phyloP scores from a whole-genome alignment of 495 filamentous ascomycete species.

The Neurospora tetraspora region DNA sequence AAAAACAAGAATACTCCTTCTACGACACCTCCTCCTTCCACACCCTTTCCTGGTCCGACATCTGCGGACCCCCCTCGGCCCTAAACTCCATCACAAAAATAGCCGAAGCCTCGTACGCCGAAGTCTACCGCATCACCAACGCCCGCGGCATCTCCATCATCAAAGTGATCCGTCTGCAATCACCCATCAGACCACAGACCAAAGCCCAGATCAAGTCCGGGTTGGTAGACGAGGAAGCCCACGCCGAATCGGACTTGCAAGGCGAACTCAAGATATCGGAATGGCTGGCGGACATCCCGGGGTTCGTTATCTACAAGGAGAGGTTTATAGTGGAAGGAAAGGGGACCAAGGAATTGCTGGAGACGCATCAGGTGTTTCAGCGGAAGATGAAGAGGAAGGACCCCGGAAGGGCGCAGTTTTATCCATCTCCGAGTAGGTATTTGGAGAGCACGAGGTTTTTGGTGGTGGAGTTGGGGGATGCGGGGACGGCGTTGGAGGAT shows the following conservation, averaged over 20 bases:
- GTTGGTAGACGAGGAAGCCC: slow-evolving; percentile 39
- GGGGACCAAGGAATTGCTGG: slow-evolving; percentile 50
- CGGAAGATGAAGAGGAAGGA: slow-evolving; percentile 48
- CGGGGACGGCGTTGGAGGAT: slow-evolving; percentile 66
- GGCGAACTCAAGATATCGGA: slow-evolving; percentile 67
- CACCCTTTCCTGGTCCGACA: slow-evolving; percentile 39
- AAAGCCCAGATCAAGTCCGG: slow-evolving; percentile 36
- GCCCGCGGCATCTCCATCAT: slow-evolving; percentile 39
- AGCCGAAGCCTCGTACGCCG: slow-evolving; percentile 58
- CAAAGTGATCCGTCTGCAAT: slow-evolving; percentile 41
- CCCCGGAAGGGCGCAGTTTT: slow-evolving; percentile 51
- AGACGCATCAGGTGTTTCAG: slow-evolving; percentile 55
- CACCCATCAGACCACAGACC: slow-evolving; percentile 36
- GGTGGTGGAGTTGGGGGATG: slow-evolving; percentile 80
- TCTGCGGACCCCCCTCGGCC: slow-evolving; percentile 26
- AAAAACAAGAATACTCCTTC: background rate
- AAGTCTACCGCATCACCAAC: slow-evolving; percentile 54
- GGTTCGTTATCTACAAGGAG: slow-evolving; percentile 86
- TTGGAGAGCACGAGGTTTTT: slow-evolving; percentile 64
- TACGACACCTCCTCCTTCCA: slow-evolving; percentile 16
- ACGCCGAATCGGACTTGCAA: slow-evolving; percentile 28
- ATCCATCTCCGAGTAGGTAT: slow-evolving; percentile 52
- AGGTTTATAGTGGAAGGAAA: slow-evolving; percentile 63
- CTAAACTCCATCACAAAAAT: slow-evolving; percentile 49
- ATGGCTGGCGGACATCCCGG: slow-evolving; percentile 65